Evolutionary conservation across 441 rosid species (phyloP), one percentile per base, ranked within the genome.

Genomic region (Adansonia gregorii): DNA sequence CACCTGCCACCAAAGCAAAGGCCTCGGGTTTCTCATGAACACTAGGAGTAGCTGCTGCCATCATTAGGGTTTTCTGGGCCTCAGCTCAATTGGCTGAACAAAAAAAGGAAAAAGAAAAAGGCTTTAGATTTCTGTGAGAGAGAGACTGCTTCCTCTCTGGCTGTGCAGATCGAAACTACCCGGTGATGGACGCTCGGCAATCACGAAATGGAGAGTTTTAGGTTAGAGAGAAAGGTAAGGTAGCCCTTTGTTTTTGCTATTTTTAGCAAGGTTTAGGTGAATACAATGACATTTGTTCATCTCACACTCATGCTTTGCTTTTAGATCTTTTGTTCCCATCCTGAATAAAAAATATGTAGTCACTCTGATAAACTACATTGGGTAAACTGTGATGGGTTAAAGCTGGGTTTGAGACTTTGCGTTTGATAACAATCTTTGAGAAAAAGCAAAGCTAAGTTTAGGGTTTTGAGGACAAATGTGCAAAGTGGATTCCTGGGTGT

Each of bases 171-270:
- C 81, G 80, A 88, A 83, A 84, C 87, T 81, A 82, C 78, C 65
- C 80, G 89, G 88, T 82, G 88, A 84, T 67, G 86, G 95, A 89
- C 90, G 94, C 90, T 89, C 88, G 87, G 95, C 92, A 91, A 82
- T 85, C 93, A 83, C 67, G 88, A 83, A 87, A 85, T 83, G 87
- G 87, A 85, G 86, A 85, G 78, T 82, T 79, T 81, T 80, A 80
- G 75, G 75, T 68, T 74, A 78, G 80, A 78, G 85, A 83, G 84
- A 76, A 85, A 83, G 81, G 75, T 19, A 84, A 83, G 80, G 75
- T 20, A 72, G 4, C n/a, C 41, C 39, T 73, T 73, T 54, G 0
- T 9, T 76, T 83, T 85, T 78, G 54, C 92, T 88, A 90, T 88
- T 87, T 93, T 85, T 90, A 81, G 94, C 78, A 89, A 78, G 64